Base-by-base conservation (phyloP, 768 basidiomycete species). In the Pulveroboletus sp. region DNA sequence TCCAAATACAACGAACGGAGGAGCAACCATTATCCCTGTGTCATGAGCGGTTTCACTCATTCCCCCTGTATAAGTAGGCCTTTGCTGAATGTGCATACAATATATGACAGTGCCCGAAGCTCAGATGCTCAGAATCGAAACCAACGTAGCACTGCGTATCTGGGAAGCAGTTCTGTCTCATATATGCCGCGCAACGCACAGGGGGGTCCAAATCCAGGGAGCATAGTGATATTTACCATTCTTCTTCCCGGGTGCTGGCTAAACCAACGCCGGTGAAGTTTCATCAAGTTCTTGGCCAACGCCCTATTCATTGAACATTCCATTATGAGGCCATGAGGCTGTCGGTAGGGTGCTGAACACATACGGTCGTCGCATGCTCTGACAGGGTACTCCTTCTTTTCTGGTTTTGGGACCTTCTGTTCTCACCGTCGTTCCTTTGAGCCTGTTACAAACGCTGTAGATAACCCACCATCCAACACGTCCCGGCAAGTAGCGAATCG, bases 1-100 rank as follows among this genome's bases (percentile, higher is more conserved):
- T 26, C 92, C 92, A 58, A 94, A 95, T 14, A 94, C 86, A 43
- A 88, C 74, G 65, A 84, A 92, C 8, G 71, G 68, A 46, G 57
- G 14, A 39, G 26, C 15, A 6, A 21, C 15, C 59, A 61, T 60
- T 4, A 18, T 24, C 26, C 32, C n/a, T 30, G n/a, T 17, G 31
- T 13, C 10, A 15, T 28, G 38, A 18, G 6, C 1, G 2, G 35
- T 43, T 28, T 9, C 10, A 18, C 38, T 2, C 24, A 24, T 27
- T 32, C 43, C 6, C 17, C 1, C 33, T 51, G 39, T 56, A 55
- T 55, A 44, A 26, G 21, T 15, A 50, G n/a, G 15, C 39, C n/a
- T 27, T n/a, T 17, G 18, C 18, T 40, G 33, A 42, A 18, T 33
- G 13, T 18, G 21, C n/a, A 31, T 21, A 17, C 35, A 32, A 42